These are phyloP conservation scores for Sodiomyces alkalinus DNA, from an alignment of 2,329 filamentous ascomycete species.

Conservation along the genomic window DNA sequence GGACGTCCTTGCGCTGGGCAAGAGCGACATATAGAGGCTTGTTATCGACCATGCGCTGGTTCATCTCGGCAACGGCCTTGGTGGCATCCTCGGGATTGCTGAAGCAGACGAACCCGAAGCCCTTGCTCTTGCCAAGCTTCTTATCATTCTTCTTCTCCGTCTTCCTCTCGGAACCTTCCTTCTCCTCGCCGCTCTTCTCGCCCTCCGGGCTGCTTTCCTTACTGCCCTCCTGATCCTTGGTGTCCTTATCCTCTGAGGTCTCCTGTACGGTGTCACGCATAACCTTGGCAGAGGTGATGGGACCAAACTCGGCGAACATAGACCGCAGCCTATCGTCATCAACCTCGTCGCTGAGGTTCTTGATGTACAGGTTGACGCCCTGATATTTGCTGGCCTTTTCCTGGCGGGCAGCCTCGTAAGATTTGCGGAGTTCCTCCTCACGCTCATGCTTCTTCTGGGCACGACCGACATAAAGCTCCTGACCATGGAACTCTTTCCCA, in stretches of 20 bases:
- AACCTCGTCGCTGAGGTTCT: slow-evolving; percentile 93
- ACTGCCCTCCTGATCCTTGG: slow-evolving; percentile 34
- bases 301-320: slow-evolving; percentile 81
- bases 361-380: slow-evolving; percentile 98
- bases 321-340: slow-evolving; percentile 96
- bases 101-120: slow-evolving; percentile 99
- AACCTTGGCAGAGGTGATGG: slow-evolving; percentile 97
- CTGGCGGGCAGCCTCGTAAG: slow-evolving; percentile 91
- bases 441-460: slow-evolving; percentile 99
- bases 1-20: slow-evolving; percentile 98
- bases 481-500: slow-evolving; percentile 78
- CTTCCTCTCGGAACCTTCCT: slow-evolving; percentile 39
- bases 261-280: slow-evolving; percentile 71
- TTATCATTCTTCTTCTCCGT: slow-evolving; percentile 43
- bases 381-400: slow-evolving; percentile 99
- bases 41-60: slow-evolving; percentile 94
- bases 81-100: slow-evolving; percentile 98
- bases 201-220: slow-evolving; percentile 32
- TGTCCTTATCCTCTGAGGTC: slow-evolving; percentile 35
- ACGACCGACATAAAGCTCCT: slow-evolving; percentile 94
- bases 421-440: slow-evolving; percentile 97
- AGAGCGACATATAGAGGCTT: slow-evolving; percentile 97
- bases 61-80: slow-evolving; percentile 98
- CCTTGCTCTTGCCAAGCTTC: slow-evolving; percentile 95
- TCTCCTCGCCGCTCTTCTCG: slow-evolving; percentile 31